Conservation (phyloP, 2,329 filamentous ascomycete species). For the Herpotrichia juniperi region DNA sequence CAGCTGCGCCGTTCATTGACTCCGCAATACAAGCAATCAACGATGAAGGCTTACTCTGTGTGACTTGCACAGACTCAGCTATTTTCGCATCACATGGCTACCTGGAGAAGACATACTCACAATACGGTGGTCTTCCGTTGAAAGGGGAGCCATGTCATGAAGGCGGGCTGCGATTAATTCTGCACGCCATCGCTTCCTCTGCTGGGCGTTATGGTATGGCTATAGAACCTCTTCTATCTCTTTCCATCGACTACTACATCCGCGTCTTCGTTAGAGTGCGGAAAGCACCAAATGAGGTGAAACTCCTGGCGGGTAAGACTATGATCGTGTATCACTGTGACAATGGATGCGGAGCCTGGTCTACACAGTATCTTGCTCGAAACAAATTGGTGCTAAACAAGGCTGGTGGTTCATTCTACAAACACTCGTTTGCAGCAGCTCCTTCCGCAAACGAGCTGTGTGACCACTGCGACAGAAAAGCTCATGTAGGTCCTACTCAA, state of each 20-base stretch:
- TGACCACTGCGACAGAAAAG: conserved; percentile 83
- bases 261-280: conserved; percentile 85
- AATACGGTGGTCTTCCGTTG: conserved; percentile 90
- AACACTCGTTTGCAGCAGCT: conserved; percentile 75
- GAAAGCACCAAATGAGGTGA: conserved; percentile 83
- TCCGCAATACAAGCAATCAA: conserved; percentile 84
- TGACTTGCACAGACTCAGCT: conserved; percentile 95
- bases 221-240: conserved; percentile 87
- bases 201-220: conserved; percentile 85
- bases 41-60: conserved; percentile 88
- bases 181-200: conserved; percentile 79
- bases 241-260: conserved; percentile 96
- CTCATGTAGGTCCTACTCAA: conserved; percentile 60
- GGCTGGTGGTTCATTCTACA: conserved; percentile 72
- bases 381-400: conserved; percentile 72
- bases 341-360: conserved; percentile 88
- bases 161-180: conserved; percentile 82
- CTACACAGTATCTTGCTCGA: conserved; percentile 77
- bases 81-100: conserved; percentile 96
- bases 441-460: conserved; percentile 72
- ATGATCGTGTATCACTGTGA: conserved; percentile 96
- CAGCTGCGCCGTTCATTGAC: conserved; percentile 90
- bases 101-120: conserved; percentile 87
- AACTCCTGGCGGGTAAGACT: conserved; percentile 86
- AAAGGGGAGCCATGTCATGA: conserved; percentile 90